phyloP scores from a whole-genome alignment of 495 filamentous ascomycete species.

The Aspergillus olivimuriae region DNA sequence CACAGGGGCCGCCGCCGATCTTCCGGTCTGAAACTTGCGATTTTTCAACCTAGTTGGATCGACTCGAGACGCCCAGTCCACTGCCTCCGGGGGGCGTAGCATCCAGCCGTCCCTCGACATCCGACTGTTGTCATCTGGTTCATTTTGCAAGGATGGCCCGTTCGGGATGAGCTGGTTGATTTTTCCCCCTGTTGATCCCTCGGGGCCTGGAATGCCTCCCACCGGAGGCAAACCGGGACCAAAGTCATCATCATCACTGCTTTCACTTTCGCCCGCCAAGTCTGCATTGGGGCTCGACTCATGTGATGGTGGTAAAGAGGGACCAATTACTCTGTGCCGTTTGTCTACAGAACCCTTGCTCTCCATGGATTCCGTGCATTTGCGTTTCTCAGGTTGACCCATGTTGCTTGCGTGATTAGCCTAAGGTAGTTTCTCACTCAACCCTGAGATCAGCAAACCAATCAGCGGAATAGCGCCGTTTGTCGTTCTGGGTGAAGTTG shows the following conservation, averaged over 20 bases:
- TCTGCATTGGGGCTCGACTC: constrained; percentile 12
- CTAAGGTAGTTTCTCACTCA: too few relatives aligned
- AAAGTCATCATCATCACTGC: constrained; percentile 59
- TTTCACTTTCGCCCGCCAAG: constrained; percentile 21
- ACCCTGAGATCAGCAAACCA: too few relatives aligned
- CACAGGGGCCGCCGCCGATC: constrained; percentile 42
- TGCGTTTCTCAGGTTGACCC: constrained; percentile 13
- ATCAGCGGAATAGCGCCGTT: too few relatives aligned
- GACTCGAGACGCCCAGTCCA: constrained; percentile 56
- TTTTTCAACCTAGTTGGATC: constrained; percentile 80
- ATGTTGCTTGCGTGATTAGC: neutral
- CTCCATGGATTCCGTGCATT: neutral
- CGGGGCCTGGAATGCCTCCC: constrained; percentile 17
- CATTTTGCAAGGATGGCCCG: constrained; percentile 9
- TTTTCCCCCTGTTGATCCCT: neutral
- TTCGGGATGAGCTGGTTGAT: neutral
- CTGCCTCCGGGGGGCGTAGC: constrained; percentile 69
- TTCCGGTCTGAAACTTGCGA: constrained; percentile 79
- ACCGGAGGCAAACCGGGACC: constrained; percentile 73
- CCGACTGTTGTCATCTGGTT: constrained; percentile 26
- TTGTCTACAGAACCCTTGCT: constrained; percentile 4
- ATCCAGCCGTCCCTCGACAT: constrained; percentile 81
- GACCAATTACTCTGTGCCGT: constrained; percentile 30
- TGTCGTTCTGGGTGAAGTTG: too few relatives aligned
- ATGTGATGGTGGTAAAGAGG: constrained; percentile 20